Base-by-base conservation (phyloP, 805 yeast genomes). In the Scheffersomyces stipitis region DNA sequence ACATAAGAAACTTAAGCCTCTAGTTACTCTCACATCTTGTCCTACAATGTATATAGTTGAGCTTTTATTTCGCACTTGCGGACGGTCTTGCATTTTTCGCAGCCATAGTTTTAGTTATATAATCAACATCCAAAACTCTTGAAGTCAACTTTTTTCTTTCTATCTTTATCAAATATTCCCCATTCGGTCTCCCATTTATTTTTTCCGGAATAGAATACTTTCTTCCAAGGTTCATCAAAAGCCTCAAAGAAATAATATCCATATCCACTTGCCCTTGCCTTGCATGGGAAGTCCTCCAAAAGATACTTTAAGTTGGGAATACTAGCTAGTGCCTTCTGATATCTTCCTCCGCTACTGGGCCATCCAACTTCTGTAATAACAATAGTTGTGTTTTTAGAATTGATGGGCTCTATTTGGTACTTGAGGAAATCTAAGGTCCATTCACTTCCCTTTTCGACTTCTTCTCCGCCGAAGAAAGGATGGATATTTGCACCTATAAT, bases 161-260 rank as follows among this genome's bases (percentile, higher is more conserved):
- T 57, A 36, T 77, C 71, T 5, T 52, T 46, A 1, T 71, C 65
- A 48, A 83, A 80, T 6, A 83, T 40, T 0, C 88, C 90, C 88
- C 88, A 83, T 45, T 81, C 78, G 1, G 85, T 71, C 48, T 82
- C 88, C 87, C 87, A 81, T 37, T 57, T 58, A 20, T 69, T 65
- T 2, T 64, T 67, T 1, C 56, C 66, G 15, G 71, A 72, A 49
- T 77, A 70, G 54, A 73, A 80, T 1, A 76, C 54, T 31, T 59
- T 53, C 45, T 81, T 82, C 86, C 86, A 81, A 0, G 86, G 85
- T 49, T 80, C 86, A 59, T 83, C 86, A 58, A 79, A 81, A 0
- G 85, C 87, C 49, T 81, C 86, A 49, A 78, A 80, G 59, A 70
- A 81, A 42, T 66, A 81, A 78, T 82, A 81, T 1, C 70, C 73